Evolutionary conservation across 768 basidiomycete genomes (phyloP).

Genomic region (Pilatotrama ljubarskyi): DNA sequence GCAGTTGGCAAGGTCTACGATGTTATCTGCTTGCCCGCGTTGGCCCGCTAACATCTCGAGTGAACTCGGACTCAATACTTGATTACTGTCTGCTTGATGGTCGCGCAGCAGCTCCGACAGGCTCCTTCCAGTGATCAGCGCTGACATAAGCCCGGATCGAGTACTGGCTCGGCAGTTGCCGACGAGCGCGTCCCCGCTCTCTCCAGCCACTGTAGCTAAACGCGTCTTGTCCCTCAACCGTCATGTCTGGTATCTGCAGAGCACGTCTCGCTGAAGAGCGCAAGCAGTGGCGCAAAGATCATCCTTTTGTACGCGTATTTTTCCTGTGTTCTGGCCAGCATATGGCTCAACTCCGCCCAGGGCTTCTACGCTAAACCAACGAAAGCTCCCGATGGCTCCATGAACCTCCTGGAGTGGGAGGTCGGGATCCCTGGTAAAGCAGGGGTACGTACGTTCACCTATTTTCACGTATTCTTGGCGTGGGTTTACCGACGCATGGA

Average conservation of each 20-base stretch:
- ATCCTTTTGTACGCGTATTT: conserved; percentile 82
- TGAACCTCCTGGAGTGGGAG: conserved; percentile 98
- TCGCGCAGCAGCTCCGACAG: not conserved
- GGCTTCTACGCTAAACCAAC: conserved; percentile 96
- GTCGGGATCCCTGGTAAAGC: conserved; percentile 96
- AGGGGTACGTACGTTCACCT: conserved; percentile 55
- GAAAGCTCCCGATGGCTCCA: conserved; percentile 87
- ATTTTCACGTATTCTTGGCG: conserved; percentile 20
- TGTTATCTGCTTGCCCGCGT: not conserved
- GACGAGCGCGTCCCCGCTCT: conserved; percentile 8
- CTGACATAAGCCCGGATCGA: conserved; percentile 8
- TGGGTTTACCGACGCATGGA: conserved; percentile 26
- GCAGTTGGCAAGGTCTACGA: not conserved
- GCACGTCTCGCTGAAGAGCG: conserved; percentile 93
- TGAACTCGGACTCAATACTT: not conserved
- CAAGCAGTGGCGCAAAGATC: conserved; percentile 99
- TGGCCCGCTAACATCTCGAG: not conserved
- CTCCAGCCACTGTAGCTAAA: conserved; percentile 6
- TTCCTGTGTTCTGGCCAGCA: not conserved
- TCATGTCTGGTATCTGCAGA: conserved; percentile 91
- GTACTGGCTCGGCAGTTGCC: conserved; percentile 9
- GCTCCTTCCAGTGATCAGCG: not conserved
- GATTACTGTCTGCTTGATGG: conserved; percentile 1
- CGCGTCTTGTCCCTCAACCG: conserved; percentile 15
- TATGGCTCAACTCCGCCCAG: conserved; percentile 41